A percentile compares a stretch with the other conserved stretches of the same genome.
Conservation (phyloP, 306 rosid species). For the Rubus parviflorus region DNA sequence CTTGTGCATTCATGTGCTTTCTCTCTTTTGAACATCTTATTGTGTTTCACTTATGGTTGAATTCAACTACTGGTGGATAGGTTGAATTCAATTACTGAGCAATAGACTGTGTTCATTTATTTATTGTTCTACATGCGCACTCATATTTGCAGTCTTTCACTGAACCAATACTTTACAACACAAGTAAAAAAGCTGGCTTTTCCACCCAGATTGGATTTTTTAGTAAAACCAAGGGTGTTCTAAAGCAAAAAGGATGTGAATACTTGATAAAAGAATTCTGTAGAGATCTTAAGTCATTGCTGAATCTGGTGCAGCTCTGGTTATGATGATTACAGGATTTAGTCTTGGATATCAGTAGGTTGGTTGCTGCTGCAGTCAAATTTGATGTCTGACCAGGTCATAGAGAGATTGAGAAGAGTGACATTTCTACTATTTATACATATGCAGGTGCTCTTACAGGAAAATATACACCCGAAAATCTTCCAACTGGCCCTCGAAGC, state of each 20-base stretch:
- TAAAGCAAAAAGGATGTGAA: not conserved
- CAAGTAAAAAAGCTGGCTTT: not conserved
- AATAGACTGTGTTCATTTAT: not conserved
- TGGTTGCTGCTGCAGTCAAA: not conserved
- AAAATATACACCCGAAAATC: constrained; percentile 75
- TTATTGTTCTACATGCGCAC: not conserved
- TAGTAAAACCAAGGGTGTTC: not conserved
- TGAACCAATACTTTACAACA: not conserved
- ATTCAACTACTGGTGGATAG: not conserved
- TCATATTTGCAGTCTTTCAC: not conserved
- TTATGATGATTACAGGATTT: not conserved
- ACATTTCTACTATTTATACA: constrained; percentile 4
- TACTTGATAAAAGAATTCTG: not conserved
- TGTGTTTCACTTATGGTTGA: not conserved
- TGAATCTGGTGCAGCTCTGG: not conserved
- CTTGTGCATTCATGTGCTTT: not conserved
- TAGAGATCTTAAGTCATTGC: not conserved
- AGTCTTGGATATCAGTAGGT: not conserved
- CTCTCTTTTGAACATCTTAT: not conserved
- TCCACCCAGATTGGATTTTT: not conserved
- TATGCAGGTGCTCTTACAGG: constrained; percentile 78
- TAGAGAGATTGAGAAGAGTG: not conserved
- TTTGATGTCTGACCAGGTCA: not conserved
- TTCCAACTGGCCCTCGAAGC: constrained; percentile 81
- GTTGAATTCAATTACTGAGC: too few species aligned